Evolutionary conservation across 495 filamentous ascomycete genomes (phyloP).

Genomic region (Emericellopsis terricola): DNA sequence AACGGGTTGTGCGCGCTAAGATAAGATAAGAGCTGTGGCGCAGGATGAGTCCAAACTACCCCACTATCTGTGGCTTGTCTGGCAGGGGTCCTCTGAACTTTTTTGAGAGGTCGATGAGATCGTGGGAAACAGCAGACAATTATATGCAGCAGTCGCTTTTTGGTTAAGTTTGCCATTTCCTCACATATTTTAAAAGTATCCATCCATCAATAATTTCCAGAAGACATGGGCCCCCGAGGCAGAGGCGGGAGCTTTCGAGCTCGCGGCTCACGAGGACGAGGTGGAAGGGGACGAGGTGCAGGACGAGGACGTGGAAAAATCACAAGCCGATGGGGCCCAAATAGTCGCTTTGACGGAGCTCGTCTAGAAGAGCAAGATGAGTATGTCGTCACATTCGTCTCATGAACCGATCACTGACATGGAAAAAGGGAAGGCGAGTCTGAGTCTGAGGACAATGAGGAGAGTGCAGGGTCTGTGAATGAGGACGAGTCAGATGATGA

Average conservation of each 20-base stretch:
- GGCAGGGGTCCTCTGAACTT: constrained; percentile 3
- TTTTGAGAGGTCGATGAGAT: no score
- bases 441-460: constrained; percentile 22
- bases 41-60: not conserved
- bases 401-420: constrained; percentile 5
- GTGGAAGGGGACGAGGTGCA: constrained; percentile 7
- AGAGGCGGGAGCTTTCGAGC: constrained; percentile 17
- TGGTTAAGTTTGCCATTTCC: no score
- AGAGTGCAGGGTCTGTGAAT: constrained; percentile 1
- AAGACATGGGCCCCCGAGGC: constrained; percentile 4
- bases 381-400: constrained; percentile 7
- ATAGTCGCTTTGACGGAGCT: constrained; percentile 16
- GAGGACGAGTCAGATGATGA: constrained; percentile 11
- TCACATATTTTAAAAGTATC: not conserved
- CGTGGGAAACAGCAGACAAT: no score
- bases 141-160: no score
- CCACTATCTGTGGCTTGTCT: constrained; percentile 1
- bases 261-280: constrained; percentile 10
- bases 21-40: constrained; percentile 13
- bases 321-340: constrained; percentile 10
- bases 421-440: constrained; percentile 11
- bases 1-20: constrained; percentile 25
- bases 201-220: not conserved
- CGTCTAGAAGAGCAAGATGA: constrained; percentile 19
- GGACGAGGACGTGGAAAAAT: constrained; percentile 9